Evolutionary conservation across 139 green algal species (phyloP).

Genomic region (Chlamydomonas incerta): DNA sequence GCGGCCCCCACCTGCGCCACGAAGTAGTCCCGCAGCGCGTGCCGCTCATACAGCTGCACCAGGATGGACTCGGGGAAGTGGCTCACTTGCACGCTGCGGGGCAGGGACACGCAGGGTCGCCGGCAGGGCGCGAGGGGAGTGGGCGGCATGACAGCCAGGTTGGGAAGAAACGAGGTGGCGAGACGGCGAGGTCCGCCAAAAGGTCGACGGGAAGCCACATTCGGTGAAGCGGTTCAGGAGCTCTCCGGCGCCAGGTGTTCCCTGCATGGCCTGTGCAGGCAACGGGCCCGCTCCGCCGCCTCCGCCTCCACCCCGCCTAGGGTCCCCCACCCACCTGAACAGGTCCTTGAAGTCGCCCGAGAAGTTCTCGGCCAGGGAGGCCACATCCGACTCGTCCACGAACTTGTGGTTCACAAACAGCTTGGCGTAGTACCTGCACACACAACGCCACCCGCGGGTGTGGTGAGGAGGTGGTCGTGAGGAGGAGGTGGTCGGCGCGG

Average conservation of each 20-base stretch:
- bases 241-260: no score
- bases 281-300: no score
- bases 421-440: constrained; percentile 53
- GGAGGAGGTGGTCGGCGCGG: no score
- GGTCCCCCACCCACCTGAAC: constrained; percentile 63
- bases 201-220: no score
- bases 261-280: no score
- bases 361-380: constrained; percentile 57
- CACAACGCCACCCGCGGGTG: background rate
- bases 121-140: background rate
- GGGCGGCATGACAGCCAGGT: background rate
- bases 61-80: constrained; percentile 63
- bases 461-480: background rate
- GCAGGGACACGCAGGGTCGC: no score
- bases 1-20: constrained; percentile 27
- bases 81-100: constrained; percentile 57
- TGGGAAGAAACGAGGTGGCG: no score
- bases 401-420: constrained; percentile 66
- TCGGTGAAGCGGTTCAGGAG: no score
- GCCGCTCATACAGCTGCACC: constrained; percentile 61
- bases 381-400: constrained; percentile 47
- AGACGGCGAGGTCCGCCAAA: no score
- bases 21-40: constrained; percentile 50
- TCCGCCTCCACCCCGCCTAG: no score
- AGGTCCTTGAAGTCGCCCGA: constrained; percentile 62